Percentiles rank a stretch among this genome's conserved stretches.
phyloP scores from a whole-genome alignment of 805 yeast species.

The Wickerhamiella azyma region DNA sequence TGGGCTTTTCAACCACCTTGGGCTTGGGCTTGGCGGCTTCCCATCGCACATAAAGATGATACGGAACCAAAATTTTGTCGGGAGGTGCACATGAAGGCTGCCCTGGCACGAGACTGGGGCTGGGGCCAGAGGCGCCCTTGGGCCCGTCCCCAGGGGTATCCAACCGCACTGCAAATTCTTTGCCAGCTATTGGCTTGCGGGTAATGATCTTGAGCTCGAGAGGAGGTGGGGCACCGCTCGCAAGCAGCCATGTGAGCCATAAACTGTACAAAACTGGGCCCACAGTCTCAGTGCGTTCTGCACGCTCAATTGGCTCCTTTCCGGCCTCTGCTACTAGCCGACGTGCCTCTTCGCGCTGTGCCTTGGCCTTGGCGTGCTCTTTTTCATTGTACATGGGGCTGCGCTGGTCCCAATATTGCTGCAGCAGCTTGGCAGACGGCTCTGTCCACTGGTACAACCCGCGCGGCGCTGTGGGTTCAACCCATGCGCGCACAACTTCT shows the following conservation, averaged over 20 bases:
- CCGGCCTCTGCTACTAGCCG: background rate
- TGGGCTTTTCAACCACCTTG: background rate
- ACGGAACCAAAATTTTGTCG: background rate
- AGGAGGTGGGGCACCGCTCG: background rate
- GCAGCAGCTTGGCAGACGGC: background rate
- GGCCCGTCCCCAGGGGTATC: background rate
- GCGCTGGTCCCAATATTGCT: background rate
- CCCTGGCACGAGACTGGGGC: too few species aligned
- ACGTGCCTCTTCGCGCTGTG: background rate
- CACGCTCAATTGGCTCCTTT: too few species aligned
- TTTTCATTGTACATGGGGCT: background rate
- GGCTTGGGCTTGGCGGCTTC: background rate
- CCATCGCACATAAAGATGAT: background rate
- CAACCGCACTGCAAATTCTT: background rate
- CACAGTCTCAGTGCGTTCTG: background rate
- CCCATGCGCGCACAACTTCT: background rate
- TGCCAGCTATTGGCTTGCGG: background rate
- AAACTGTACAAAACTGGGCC: background rate
- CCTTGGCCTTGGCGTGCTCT: background rate
- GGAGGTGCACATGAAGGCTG: background rate
- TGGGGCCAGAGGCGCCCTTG: too few species aligned
- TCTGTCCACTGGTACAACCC: background rate
- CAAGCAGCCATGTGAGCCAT: background rate
- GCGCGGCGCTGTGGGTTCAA: background rate
- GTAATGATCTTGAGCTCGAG: background rate